Evolutionary conservation across 495 filamentous ascomycete genomes (phyloP).

Genomic region (Lasiosphaeria miniovina): DNA sequence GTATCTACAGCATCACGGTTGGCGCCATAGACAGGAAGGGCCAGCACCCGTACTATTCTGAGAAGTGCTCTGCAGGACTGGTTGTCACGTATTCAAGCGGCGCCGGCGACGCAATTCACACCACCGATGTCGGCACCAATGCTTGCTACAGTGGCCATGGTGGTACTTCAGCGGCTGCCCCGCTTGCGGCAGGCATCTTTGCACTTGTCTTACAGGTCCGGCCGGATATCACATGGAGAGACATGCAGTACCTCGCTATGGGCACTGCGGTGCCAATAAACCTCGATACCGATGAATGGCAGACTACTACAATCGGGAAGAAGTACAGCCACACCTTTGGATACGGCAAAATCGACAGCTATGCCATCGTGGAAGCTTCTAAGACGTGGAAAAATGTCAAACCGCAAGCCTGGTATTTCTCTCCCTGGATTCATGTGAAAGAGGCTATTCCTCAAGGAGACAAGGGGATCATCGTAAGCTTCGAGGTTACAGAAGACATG

Average conservation of each 20-base stretch:
- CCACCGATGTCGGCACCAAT: conserved; percentile 87
- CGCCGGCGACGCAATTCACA: conserved; percentile 83
- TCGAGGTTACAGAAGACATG: conserved; percentile 73
- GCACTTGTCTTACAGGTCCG: conserved; percentile 86
- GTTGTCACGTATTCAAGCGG: conserved; percentile 97
- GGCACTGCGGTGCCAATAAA: conserved; percentile 80
- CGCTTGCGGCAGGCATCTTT: conserved; percentile 84
- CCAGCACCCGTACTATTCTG: conserved; percentile 86
- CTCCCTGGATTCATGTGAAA: conserved; percentile 88
- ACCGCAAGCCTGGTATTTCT: conserved; percentile 93
- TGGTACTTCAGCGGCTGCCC: conserved; percentile 95
- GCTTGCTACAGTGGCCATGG: conserved; percentile 76
- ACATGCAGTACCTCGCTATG: conserved; percentile 87
- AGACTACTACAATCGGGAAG: conserved; percentile 71
- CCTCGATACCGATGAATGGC: conserved; percentile 71
- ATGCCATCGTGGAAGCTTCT: conserved; percentile 78
- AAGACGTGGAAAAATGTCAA: conserved; percentile 86
- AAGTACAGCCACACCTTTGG: conserved; percentile 92
- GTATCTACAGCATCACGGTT: conserved; percentile 96
- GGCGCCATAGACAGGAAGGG: conserved; percentile 88
- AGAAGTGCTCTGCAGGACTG: conserved; percentile 90
- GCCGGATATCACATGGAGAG: conserved; percentile 88
- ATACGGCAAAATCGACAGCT: conserved; percentile 91
- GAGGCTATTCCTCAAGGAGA: conserved; percentile 83
- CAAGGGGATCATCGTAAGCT: conserved; percentile 70